phyloP scores from a whole-genome alignment of 2,329 filamentous ascomycete species.

The Myriosclerotinia scirpicola region DNA sequence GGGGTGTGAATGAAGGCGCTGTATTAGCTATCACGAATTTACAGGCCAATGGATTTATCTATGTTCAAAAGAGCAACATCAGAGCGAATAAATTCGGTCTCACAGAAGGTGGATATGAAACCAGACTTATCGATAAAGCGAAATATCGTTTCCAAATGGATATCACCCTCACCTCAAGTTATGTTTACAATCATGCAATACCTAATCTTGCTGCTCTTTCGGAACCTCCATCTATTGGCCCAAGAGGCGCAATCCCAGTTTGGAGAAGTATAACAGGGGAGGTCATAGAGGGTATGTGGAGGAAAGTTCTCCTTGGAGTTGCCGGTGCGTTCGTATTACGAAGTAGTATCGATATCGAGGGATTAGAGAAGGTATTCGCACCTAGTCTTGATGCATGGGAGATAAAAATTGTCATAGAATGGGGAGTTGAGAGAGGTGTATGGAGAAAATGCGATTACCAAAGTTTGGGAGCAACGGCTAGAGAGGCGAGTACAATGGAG shows the following conservation, averaged over 20 bases:
- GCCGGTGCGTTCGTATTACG: conserved; percentile 62
- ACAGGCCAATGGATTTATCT: conserved; percentile 58
- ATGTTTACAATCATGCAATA: conserved; percentile 56
- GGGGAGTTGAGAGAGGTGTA: conserved; percentile 53
- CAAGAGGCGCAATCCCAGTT: conserved; percentile 57
- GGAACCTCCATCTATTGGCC: conserved; percentile 45
- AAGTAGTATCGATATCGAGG: conserved; percentile 54
- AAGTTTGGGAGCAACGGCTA: conserved; percentile 7
- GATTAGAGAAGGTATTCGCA: conserved; percentile 56
- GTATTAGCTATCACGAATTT: conserved; percentile 68
- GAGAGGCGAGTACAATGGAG: conserved; percentile 41
- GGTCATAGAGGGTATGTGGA: conserved; percentile 61
- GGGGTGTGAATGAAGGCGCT: conserved; percentile 58
- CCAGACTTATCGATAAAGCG: conserved; percentile 64
- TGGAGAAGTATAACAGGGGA: conserved; percentile 71
- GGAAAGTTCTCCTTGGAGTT: conserved; percentile 60
- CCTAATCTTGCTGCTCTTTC: conserved; percentile 44
- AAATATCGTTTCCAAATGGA: conserved; percentile 65
- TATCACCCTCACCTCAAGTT: conserved; percentile 57
- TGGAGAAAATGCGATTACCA: conserved; percentile 26
- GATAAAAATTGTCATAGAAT: conserved; percentile 56
- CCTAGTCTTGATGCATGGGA: conserved; percentile 64
- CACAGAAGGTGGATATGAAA: conserved; percentile 69
- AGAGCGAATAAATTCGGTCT: conserved; percentile 68
- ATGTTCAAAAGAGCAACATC: conserved; percentile 54